Evolutionary conservation across 78 protist species (phyloP).

Genomic region (Salpingoeca rosetta): DNA sequence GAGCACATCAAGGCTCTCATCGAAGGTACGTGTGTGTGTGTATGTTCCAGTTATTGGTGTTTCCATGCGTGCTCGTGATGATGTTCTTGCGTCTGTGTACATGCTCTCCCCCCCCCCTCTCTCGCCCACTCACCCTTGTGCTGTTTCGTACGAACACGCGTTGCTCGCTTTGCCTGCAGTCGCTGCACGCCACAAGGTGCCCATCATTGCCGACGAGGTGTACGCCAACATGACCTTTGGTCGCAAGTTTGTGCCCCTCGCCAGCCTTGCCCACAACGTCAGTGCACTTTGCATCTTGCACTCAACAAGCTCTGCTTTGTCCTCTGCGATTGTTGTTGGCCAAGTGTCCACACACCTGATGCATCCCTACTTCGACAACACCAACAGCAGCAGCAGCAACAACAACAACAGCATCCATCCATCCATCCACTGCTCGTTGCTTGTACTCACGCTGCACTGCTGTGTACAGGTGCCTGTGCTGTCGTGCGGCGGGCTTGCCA

Average conservation of each 20-base stretch:
- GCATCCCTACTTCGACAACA: too few species aligned
- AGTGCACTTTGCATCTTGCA: not conserved
- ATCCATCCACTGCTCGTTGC: too few species aligned
- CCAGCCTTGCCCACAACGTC: conserved; percentile 48
- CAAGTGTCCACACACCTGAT: not conserved
- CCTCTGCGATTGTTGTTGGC: not conserved
- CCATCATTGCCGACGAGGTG: conserved; percentile 87
- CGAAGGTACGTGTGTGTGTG: not conserved
- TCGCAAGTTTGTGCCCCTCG: too few species aligned
- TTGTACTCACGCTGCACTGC: not conserved
- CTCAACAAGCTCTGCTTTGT: not conserved
- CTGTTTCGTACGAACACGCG: too few species aligned
- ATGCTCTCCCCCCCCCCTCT: not conserved
- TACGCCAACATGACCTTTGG: conserved; percentile 72
- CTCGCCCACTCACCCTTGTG: not conserved
- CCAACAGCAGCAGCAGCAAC: too few species aligned
- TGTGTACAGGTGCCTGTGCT: conserved; percentile 52
- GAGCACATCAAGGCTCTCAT: conserved; percentile 45
- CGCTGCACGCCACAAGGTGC: conserved; percentile 60
- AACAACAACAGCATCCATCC: too few species aligned
- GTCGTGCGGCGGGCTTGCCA: conserved; percentile 88
- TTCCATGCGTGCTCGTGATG: too few species aligned
- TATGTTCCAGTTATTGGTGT: too few species aligned
- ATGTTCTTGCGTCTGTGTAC: not conserved
- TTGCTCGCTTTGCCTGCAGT: conserved; percentile 24